Evolutionary conservation across 257 asterid species (phyloP), one percentile per base, ranked within the genome.

Genomic region (Solanum virginianum): DNA sequence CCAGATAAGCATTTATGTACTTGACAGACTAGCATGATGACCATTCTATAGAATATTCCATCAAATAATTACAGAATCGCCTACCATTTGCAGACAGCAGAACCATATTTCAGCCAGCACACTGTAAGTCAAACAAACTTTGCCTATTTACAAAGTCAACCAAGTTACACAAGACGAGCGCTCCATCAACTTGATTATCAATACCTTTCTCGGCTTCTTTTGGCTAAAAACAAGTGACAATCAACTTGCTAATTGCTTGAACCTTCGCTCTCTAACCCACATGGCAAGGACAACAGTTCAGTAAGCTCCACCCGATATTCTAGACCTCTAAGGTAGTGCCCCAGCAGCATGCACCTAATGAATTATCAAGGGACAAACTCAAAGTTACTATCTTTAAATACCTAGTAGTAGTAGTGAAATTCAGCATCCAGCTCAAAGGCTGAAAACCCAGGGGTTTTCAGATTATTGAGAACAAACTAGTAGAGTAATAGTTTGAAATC

Each of bases 291-390:
- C n/a, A 96, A 89, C 77, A 94, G 90, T 79, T 95, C 94, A 88
- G 82, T 88, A 65, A 96, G 97, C 90, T 96, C 97, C 89, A 89
- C 29, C 12, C 99, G 91, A 86, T 96, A 94, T 77, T 96, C 99
- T 4, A 95, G 91, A 68, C 98, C 98, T 88, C 98, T 92, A 49
- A 96, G 90, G 89, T 95, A 95, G 92, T 95, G 98, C 81, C 99
- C 99, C 85, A 96, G 85, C 85, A 95, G 88, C 98, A 96, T 94
- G 91, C 97, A 95, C 99, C 98, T 96, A 82, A 69, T 81, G 56
- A 71, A 86, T 77, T 41, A n/a, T 43, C 54, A 49, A 72, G 14
- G 16, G 14, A 12, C 77, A 49, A 43, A 39, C 80, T 69, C 6
- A 84, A 80, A 56, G 70, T 83, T 85, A 79, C 55, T 29, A 43